Evolutionary conservation across 1,284 basidiomycete genomes (phyloP).

Genomic region (Coriolopsis trogii): DNA sequence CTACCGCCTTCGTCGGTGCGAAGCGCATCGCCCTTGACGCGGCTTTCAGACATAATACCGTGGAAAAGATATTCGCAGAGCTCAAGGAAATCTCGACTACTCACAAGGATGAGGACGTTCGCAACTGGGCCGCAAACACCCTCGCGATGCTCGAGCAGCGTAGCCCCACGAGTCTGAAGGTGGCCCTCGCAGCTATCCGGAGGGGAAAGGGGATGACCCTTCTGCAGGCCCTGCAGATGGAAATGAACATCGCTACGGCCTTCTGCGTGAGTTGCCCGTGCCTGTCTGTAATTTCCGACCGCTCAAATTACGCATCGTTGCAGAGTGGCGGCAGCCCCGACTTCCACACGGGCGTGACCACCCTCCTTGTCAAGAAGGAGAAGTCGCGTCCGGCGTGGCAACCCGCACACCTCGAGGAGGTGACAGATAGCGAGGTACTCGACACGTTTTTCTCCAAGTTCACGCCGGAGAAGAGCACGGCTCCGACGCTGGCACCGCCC

Average conservation of each 20-base stretch:
- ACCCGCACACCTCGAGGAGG: conserved; percentile 61
- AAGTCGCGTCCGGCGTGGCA: conserved; percentile 63
- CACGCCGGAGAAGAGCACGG: conserved; percentile 30
- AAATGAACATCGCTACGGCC: conserved; percentile 78
- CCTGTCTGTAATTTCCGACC: not conserved
- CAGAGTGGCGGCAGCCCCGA: conserved; percentile 80
- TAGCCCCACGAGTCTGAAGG: conserved; percentile 90
- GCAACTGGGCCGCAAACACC: conserved; percentile 77
- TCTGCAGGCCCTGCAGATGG: conserved; percentile 76
- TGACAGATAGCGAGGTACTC: conserved; percentile 55
- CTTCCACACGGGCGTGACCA: conserved; percentile 80
- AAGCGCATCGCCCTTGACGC: conserved; percentile 77
- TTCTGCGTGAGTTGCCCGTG: conserved; percentile 67
- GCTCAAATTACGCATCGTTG: not conserved
- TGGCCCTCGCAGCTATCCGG: conserved; percentile 80
- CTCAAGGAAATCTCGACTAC: conserved; percentile 51
- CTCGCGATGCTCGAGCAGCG: conserved; percentile 65
- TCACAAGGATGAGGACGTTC: conserved; percentile 49
- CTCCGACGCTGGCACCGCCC: conserved; percentile 54
- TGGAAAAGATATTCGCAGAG: conserved; percentile 71
- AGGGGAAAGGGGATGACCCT: conserved; percentile 67
- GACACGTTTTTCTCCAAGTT: conserved; percentile 61
- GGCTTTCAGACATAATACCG: conserved; percentile 70
- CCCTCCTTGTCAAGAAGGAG: conserved; percentile 72
- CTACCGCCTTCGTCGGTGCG: conserved; percentile 59